Conservation (phyloP, 805 yeast species). For the Hanseniaspora lachancei region DNA sequence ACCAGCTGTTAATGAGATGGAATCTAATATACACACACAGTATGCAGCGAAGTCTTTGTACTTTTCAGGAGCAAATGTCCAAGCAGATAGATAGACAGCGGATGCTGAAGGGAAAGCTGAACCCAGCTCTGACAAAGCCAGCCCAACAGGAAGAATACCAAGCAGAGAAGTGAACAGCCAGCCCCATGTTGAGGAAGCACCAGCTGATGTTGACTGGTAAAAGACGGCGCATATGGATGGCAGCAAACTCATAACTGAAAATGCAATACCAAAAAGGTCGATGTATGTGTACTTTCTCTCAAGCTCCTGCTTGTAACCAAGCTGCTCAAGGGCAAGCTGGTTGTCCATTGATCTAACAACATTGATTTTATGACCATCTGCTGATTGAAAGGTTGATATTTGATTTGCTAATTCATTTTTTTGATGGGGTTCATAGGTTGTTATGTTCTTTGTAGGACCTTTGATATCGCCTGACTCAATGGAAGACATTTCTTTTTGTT, state of each 20-base stretch:
- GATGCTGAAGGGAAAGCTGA: conserved; percentile 56
- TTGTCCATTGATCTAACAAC: conserved; percentile 11
- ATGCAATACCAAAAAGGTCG: conserved; percentile 61
- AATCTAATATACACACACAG: conserved; percentile 46
- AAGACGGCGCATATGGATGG: conserved; percentile 45
- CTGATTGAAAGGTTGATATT: conserved; percentile 9
- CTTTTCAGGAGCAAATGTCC: conserved; percentile 41
- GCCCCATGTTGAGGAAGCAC: conserved; percentile 52
- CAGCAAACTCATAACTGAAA: conserved; percentile 53
- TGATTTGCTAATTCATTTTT: background rate
- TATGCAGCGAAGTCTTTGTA: conserved; percentile 37
- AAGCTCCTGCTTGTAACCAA: conserved; percentile 63
- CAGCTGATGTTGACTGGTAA: conserved; percentile 38
- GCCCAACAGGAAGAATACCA: conserved; percentile 40
- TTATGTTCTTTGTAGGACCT: background rate
- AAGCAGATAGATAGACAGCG: conserved; percentile 51
- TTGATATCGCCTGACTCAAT: background rate
- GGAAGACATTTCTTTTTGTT: background rate
- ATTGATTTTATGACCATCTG: conserved; percentile 5
- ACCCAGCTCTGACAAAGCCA: conserved; percentile 45
- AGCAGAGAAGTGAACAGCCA: conserved; percentile 38
- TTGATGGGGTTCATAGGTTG: background rate
- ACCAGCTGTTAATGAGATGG: conserved; percentile 47
- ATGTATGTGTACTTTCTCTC: conserved; percentile 47
- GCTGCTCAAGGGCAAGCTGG: conserved; percentile 28